Base-by-base conservation (phyloP, 2,329 filamentous ascomycete genomes). In the Lasiodiplodia hormozganensis region DNA sequence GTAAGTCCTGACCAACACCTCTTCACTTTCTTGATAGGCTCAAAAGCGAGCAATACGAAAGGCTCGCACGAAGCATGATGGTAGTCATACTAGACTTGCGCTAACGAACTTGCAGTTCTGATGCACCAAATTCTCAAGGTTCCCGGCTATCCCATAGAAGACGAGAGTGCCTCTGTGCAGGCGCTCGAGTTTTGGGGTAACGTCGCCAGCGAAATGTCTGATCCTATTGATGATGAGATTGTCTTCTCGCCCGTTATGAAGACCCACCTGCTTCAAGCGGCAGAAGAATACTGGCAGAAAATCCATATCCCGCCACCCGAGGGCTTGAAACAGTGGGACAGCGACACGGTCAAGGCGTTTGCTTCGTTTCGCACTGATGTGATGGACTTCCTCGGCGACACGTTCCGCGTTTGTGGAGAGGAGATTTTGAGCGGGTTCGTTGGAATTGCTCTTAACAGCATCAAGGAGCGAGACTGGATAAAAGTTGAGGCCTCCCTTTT, bases 111-210 rank as follows among this genome's bases (percentile, higher is more conserved):
- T 12, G 21, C 25, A 79, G 77, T 75, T 10, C 86, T 84, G 40
- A 82, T 92, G n/a, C 88, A 86, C 69, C 87, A 88, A 4, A 84
- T 96, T 5, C 82, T 94, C 28, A 85, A 85, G 23, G 86, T 89
- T 14, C 83, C 88, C 14, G 92, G 92, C 1, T 86, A 88, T 72
- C 87, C 91, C 1, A 86, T 86, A 4, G 92, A 95, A 67, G 91
- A 96, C 73, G 89, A 88, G 71, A 88, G 94, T 12, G 94, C 93
- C 67, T 87, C 92, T 0, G 87, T 89, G 1, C 67, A 65, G 23
- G 88, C 90, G 0, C 84, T 95, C 16, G 92, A 96, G 73, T 95
- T 96, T 76, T 96, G 93, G 92, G 90, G 88, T 21, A 89, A 88
- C 0, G 93, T 90, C 75, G 87, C 92, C 6, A 92, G 94, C 78